These are phyloP conservation scores for Chrysopogon serrulatus DNA, from an alignment of 176 grass and related monocot genomes.

Conservation along the genomic window DNA sequence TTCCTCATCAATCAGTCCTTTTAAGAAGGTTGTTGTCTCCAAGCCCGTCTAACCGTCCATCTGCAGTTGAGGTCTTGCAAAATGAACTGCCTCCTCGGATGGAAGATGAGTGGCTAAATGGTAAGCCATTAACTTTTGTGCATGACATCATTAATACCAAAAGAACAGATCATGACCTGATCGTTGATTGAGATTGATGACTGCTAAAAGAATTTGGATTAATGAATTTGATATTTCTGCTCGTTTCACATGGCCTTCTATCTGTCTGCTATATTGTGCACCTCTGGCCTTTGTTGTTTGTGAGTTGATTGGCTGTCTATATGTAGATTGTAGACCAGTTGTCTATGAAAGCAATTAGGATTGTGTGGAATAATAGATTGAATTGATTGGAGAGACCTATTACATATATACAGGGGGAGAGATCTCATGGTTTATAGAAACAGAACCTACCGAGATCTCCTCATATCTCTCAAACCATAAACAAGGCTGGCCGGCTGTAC, in stretches of 20 bases:
- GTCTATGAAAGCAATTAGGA: too few species aligned
- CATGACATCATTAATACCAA: neutral
- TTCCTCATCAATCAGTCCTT: conserved; percentile 58
- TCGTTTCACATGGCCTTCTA: neutral
- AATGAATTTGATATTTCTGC: neutral
- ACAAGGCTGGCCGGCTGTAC: too few species aligned
- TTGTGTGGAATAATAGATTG: too few species aligned
- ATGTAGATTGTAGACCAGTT: neutral
- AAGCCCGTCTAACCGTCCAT: conserved; percentile 86
- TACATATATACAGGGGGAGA: too few species aligned
- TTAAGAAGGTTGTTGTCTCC: conserved; percentile 56
- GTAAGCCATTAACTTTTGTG: conserved; percentile 45
- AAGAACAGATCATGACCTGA: conserved; percentile 3
- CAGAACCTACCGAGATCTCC: too few species aligned
- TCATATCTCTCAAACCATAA: too few species aligned
- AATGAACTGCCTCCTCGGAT: conserved; percentile 86
- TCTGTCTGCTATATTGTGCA: neutral
- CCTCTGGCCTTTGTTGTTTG: neutral
- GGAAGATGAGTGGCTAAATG: conserved; percentile 97
- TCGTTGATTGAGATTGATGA: neutral
- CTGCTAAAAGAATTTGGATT: neutral
- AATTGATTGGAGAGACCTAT: too few species aligned
- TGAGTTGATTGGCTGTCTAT: neutral
- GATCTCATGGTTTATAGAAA: too few species aligned
- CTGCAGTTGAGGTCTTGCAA: conserved; percentile 87